Evolutionary conservation across 495 filamentous ascomycete species (phyloP), one percentile per base, ranked within the genome.

Genomic region (Annulohypoxylon maeteangense): DNA sequence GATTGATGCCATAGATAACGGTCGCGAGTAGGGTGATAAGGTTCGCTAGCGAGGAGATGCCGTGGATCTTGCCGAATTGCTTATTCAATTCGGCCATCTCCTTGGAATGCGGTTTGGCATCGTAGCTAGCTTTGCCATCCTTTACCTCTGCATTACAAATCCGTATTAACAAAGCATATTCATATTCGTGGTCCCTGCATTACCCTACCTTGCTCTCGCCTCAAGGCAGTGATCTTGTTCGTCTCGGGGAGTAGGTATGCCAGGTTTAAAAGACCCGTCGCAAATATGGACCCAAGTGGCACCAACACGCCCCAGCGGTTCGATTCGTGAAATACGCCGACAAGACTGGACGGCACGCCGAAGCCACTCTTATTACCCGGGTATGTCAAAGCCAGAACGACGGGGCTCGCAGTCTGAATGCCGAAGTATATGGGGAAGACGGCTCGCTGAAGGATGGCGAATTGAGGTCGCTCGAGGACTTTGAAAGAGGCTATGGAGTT

Each of bases 371-470:
- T 58, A 58, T 78, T 73, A n/a, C 82, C 85, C 44, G 92, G 92
- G 74, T 91, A 94, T 34, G 95, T 98, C 59, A 96, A 76, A n/a
- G 91, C 90, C 7, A 97, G 81, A 18, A 93, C 71, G 12, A 89
- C 77, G 6, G 95, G 92, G 2, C 93, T 82, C 4, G 86, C 85
- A 3, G 91, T 88, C 82, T 97, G 94, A 45, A 97, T 78, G 23
- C 86, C 82, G 79, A 98, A 97, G 83, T 95, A 98, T 71, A 90
- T 79, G 22, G 95, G 95, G 81, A 96, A 95, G 74, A 93, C 88
- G 72, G 86, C 86, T 34, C 87, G 81, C 81, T 97, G 95, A 25
- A 98, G 85, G 36, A 87, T 83, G 4, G 89, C 84, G 81, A 98
- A 98, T 76, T 94, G 89, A 0, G 92, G 88, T 8, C 92, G 89